Evolutionary conservation across 2,329 filamentous ascomycete genomes (phyloP), one percentile per base, ranked within the genome.

Genomic region (Cordyceps cateniannulata): DNA sequence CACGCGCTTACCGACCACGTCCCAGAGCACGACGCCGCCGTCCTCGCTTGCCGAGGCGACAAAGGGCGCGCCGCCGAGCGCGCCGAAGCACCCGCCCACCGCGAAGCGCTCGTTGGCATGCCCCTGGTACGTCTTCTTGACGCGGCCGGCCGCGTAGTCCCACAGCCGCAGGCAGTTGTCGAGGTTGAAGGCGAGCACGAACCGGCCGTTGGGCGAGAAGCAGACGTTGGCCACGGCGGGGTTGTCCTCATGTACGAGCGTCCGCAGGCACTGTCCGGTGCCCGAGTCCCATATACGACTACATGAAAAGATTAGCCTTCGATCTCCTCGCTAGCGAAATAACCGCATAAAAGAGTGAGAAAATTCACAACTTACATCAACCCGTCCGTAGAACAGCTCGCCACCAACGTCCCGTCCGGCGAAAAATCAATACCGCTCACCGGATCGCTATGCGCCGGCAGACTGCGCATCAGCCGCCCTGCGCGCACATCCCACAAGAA

Each of bases 71-170:
- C 68, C 71, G 14, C 68, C 75, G 48, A 75, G 68, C 58, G 84
- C 81, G 14, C 91, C 93, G 70, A 98, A 97, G 45, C 88, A 88
- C 4, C 92, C 91, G 3, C 85, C 85, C n/a, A 98, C 81, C 65
- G 91, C 93, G 74, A 89, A 98, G 63, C 87, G 87, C 59, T 85
- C 81, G 72, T 99, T 99, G 59, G 79, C 77, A 69, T 98, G 95
- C 0, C 95, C 95, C 72, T 97, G 92, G 74, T 98, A 99, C 16
- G 95, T 99, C 80, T 99, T 99, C 69, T 96, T 88, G 67, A 95
- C 95, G 29, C 87, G 86, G 8, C 93, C 93, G 42, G 91, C 86
- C 9, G 96, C 89, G 71, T 98, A 99, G 73, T 97, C 90, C 95
- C 95, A 99, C 24, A 99, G 79, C 2, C 95, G 86, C 51, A 99